phyloP scores from a whole-genome alignment of 371 early-diverging fungal species.

The Rhizomucor miehei region DNA sequence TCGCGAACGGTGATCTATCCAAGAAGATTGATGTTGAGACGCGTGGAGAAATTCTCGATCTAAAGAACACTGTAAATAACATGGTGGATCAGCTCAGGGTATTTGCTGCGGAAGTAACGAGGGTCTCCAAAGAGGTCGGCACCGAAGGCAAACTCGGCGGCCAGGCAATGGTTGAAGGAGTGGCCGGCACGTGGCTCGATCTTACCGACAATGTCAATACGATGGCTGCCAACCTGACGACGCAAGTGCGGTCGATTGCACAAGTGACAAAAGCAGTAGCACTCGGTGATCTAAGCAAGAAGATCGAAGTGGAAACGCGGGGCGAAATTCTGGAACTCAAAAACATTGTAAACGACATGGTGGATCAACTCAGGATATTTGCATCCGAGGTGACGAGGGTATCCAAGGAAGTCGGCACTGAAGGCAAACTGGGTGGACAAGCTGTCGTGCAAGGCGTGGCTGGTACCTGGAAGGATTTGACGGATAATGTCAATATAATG shows the following conservation, averaged over 20 bases:
- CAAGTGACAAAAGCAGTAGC: constrained; percentile 39
- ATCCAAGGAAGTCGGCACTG: constrained; percentile 32
- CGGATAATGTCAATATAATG: constrained; percentile 39
- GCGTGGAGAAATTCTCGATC: constrained; percentile 18
- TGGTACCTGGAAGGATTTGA: constrained; percentile 38
- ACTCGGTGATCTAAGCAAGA: constrained; percentile 47
- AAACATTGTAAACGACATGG: constrained; percentile 44
- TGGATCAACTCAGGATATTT: constrained; percentile 50
- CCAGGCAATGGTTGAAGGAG: constrained; percentile 14
- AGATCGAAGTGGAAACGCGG: constrained; percentile 49
- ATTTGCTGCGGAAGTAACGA: constrained; percentile 18
- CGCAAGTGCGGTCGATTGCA: constrained; percentile 40
- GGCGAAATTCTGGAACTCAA: constrained; percentile 43
- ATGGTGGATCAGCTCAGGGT: constrained; percentile 21
- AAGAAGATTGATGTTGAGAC: constrained; percentile 22
- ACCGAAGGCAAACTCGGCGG: constrained; percentile 22
- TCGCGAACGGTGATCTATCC: constrained; percentile 15
- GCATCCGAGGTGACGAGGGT: constrained; percentile 51
- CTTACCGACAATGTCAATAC: constrained; percentile 19
- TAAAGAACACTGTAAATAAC: constrained; percentile 18
- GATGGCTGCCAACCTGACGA: constrained; percentile 31
- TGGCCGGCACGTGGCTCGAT: constrained; percentile 17
- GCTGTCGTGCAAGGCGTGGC: constrained; percentile 27
- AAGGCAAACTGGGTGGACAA: constrained; percentile 24
- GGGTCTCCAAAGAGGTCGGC: constrained; percentile 20